Evolutionary conservation across 495 filamentous ascomycete species (phyloP), one percentile per base, ranked within the genome.

Genomic region (Umbilicaria muhlenbergii): DNA sequence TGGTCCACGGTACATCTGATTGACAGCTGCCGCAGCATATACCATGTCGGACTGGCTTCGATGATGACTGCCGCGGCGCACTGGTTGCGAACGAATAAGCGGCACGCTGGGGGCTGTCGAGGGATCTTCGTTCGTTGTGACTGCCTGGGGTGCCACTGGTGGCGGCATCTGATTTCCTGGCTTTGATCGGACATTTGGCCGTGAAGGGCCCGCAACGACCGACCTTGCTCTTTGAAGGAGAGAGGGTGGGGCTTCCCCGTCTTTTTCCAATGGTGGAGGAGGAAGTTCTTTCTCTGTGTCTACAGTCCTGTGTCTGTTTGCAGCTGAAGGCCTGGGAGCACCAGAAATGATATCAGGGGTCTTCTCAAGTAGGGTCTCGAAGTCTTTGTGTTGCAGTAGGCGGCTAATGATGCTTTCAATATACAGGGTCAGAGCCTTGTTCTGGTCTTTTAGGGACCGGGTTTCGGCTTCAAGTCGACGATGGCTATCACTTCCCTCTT

Each of bases 371-470:
- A 98, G 88, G 46, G 79, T 73, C 58, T 98, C 91, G 42, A 94
- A 95, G 38, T 88, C 87, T 53, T 94, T 83, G 64, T 95, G 84
- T 53, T 91, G 81, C 34, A 98, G 69, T 14, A 98, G 73, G 16
- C 91, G 81, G 59, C 86, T 88, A 54, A 98, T 94, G 57, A 98
- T 95, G 56, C 86, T 89, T 70, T 94, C 94, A 61, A 98, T 95
- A 61, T 98, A 98, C 31, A 94, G 71, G 2, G 87, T 93, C 48
- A 96, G 65, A 36, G 91, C 91, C 60, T 94, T 98, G 67, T 96
- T 96, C 61, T 94, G 81, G 49, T 94, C 87, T 61, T 86, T 91
- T 18, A 83, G 64, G n/a, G 70, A 65, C 59, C 83, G 86, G 46
- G 87, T 59, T 53, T 98, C 91, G 6, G 64, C 52, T 54, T 95